A percentile compares a stretch with the other conserved stretches of the same genome.
Evolutionary conservation across 177 flowering plant genomes (phyloP).

Genomic region (Vitis hybrid): DNA sequence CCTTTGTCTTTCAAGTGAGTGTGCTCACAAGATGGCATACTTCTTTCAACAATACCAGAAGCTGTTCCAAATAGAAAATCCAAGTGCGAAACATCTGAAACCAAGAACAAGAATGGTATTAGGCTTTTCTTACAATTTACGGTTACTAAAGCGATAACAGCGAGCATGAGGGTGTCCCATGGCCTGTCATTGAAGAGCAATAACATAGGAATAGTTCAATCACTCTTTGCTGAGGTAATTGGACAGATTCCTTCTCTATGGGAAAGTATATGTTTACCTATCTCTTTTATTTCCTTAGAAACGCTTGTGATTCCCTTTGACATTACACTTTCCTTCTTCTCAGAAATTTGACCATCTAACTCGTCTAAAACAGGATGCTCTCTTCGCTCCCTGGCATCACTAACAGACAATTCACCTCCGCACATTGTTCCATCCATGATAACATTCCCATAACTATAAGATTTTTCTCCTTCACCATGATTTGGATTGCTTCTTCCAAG

Average conservation of each 20-base stretch:
- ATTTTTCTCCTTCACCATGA: conserved; percentile 2
- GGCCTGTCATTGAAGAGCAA: neutral
- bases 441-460: neutral
- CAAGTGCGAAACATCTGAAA: neutral
- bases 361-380: too few species aligned
- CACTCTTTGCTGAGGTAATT: neutral
- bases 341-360: neutral
- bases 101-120: neutral
- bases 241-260: neutral
- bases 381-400: neutral
- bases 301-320: neutral
- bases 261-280: neutral
- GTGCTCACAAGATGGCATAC: neutral
- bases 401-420: neutral
- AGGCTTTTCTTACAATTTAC: neutral
- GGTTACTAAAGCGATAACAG: neutral
- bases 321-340: neutral
- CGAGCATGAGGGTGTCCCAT: neutral
- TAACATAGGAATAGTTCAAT: neutral
- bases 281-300: neutral
- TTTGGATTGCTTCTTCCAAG: neutral
- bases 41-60: neutral
- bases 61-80: conserved; percentile 5
- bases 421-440: neutral
- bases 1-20: neutral